Base-by-base conservation (phyloP, 2,329 filamentous ascomycete species). In the Cordyceps cicadae region DNA sequence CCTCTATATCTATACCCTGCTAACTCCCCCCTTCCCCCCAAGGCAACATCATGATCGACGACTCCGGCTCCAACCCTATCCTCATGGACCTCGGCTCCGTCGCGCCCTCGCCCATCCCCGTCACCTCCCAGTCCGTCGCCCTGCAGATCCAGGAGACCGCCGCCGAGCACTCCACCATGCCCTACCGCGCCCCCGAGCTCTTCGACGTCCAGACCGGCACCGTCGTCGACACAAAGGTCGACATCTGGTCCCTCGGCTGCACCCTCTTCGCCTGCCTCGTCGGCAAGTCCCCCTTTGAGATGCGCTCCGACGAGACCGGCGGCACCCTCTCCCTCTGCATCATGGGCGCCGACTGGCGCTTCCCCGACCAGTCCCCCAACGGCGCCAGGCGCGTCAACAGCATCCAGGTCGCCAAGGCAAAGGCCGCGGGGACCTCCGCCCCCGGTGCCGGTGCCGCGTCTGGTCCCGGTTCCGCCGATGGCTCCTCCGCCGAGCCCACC, bases 31-130 rank as follows among this genome's bases (percentile, higher is more conserved):
- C 24, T 24, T 37, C 5, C n/a, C 15, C 21, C 14, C 1, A 62
- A 85, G 84, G 92, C 62, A 99, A 99, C 76, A 96, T 99, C 71
- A 99, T 99, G 94, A 96, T 99, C 66, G 88, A 90, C 66, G 93
- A 97, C 72, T 86, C 91, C 68, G 94, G 94, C 66, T 83, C 86
- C 62, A 87, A 87, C 34, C 93, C 94, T 3, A 94, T 99, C 68
- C 83, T 99, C 41, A 99, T 99, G 94, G 94, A 99, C 72, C 86
- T 99, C 26, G 94, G 94, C 64, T 97, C 92, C 61, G 81, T 99
- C 61, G 88, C 91, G 46, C 89, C 89, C 19, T 92, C 90, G 2
- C 94, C 94, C 1, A 90, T 91, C 61, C 85, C 90, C 29, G 93
- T 97, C 67, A 96, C 93, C 5, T 94, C 90, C 19, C 87, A 93